phyloP scores from a whole-genome alignment of 2,329 filamentous ascomycete genomes.

The Colletotrichum tropicicola region DNA sequence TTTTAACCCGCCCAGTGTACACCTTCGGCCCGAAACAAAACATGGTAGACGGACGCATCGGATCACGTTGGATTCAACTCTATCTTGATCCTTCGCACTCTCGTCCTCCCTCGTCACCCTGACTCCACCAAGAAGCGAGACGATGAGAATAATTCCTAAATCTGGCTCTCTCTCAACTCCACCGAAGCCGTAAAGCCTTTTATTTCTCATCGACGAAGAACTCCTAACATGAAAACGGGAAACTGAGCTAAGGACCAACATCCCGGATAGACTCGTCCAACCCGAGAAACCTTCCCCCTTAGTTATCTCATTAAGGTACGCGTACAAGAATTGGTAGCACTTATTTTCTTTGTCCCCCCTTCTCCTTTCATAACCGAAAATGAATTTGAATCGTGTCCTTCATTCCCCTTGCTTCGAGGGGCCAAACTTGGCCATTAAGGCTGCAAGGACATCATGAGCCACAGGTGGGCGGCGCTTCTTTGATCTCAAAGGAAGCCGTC shows the following conservation, averaged over 20 bases:
- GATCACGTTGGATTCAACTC: no score
- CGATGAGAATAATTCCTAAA: not conserved
- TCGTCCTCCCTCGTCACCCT: not conserved
- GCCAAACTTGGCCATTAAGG: slow-evolving; percentile 26
- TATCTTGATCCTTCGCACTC: not conserved
- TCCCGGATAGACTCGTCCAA: slow-evolving; percentile 9
- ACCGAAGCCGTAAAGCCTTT: slow-evolving; percentile 16
- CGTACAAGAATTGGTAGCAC: slow-evolving; percentile 34
- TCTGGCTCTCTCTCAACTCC: slow-evolving; percentile 11
- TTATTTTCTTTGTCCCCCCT: slow-evolving; percentile 24
- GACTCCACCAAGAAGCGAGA: not conserved
- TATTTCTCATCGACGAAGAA: slow-evolving; percentile 23
- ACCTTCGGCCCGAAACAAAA: no score
- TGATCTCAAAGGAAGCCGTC: not conserved
- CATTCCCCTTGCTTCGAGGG: slow-evolving; percentile 16
- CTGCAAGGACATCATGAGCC: slow-evolving; percentile 27
- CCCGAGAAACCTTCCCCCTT: slow-evolving; percentile 12
- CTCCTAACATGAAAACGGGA: slow-evolving; percentile 20
- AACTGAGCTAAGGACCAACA: slow-evolving; percentile 7
- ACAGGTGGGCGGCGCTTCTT: slow-evolving; percentile 3
- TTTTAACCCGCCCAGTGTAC: no score
- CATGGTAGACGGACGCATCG: no score
- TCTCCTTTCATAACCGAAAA: slow-evolving; percentile 24
- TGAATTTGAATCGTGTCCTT: slow-evolving; percentile 20
- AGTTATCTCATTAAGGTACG: slow-evolving; percentile 32